Evolutionary conservation across 2,329 filamentous ascomycete genomes (phyloP).

Genomic region (Chaetomiaceae sp.): DNA sequence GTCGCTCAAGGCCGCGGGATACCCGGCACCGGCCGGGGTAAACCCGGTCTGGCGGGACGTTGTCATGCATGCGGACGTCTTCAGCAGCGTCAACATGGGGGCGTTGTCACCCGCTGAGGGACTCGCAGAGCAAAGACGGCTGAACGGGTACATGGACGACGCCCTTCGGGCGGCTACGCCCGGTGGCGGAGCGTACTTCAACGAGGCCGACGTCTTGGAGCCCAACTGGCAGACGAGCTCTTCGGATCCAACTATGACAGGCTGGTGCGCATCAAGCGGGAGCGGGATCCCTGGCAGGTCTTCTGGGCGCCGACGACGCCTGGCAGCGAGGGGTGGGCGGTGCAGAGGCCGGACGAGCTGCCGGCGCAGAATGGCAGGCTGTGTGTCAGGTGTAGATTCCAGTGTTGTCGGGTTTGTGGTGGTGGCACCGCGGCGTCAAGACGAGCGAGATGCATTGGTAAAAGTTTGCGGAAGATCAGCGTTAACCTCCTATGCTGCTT

Average conservation of each 20-base stretch:
- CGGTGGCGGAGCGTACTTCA: conserved; percentile 34
- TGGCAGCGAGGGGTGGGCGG: conserved; percentile 40
- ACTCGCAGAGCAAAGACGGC: conserved; percentile 9
- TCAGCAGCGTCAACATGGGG: conserved; percentile 14
- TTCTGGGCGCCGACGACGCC: conserved; percentile 24
- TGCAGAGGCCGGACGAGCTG: conserved; percentile 34
- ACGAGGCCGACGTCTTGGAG: conserved; percentile 40
- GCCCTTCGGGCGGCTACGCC: conserved; percentile 29
- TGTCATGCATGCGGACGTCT: conserved; percentile 25
- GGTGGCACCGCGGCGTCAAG: too few relatives aligned
- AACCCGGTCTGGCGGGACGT: conserved; percentile 20
- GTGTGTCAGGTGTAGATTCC: conserved; percentile 18
- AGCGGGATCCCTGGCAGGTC: conserved; percentile 19
- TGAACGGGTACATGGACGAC: conserved; percentile 19
- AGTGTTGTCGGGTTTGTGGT: background rate
- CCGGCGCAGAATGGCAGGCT: conserved; percentile 26
- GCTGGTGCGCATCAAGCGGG: conserved; percentile 17
- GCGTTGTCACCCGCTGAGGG: conserved; percentile 9
- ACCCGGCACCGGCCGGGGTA: conserved; percentile 18
- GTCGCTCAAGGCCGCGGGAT: conserved; percentile 22
- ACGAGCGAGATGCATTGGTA: too few relatives aligned
- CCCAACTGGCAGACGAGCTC: conserved; percentile 32
- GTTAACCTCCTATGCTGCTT: background rate
- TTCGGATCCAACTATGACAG: conserved; percentile 28
- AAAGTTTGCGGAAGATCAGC: too few relatives aligned